Evolutionary conservation across 139 green algal genomes (phyloP), one percentile per base, ranked within the genome.

Genomic region (Spirogloea muscicola): DNA sequence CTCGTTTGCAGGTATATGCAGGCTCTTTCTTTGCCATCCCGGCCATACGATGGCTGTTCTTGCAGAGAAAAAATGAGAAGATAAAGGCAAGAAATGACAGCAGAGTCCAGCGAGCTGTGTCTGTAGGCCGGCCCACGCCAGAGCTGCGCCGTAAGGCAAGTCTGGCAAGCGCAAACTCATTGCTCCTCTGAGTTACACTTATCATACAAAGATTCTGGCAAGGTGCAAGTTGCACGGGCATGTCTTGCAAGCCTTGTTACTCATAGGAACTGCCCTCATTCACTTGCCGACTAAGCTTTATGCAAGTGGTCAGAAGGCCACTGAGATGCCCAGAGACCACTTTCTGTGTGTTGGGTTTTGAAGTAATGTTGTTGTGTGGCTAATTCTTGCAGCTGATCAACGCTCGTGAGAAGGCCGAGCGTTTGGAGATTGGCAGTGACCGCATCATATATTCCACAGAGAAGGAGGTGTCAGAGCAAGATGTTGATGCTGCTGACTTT

Each of bases 11-110:
- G 76, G 77, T 71, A 1, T 98, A 98, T 72, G 93, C 92, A 4
- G 80, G 68, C 6, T 73, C 85, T 6, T 98, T 97, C 85, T 95
- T 97, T 72, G 81, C 77, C 18, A 88, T 98, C 21, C 93, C 93
- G 0, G 41, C 72, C 0, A 1, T 92, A 7, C 84, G 91, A 39
- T 92, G 62, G 63, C 6, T 92, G 31, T 44, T 59, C 10, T 85
- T 85, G 57, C 13, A 64, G 60, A 37, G 34, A 3, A 69, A 60
- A 16, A 96, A 97, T 70, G 71, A 46, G 6, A 67, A 49, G n/a
- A 94, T 96, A n/a, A 81, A 89, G 16, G 59, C 29, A 3, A 70
- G 89, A 39, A 97, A 97, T 76, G 57, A 81, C 16, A 82, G 81
- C 0, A 80, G 89, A 6, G 21, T 29, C n/a, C 3, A 58, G 31